phyloP scores from a whole-genome alignment of 495 filamentous ascomycete genomes.

The Penicillium silybi region DNA sequence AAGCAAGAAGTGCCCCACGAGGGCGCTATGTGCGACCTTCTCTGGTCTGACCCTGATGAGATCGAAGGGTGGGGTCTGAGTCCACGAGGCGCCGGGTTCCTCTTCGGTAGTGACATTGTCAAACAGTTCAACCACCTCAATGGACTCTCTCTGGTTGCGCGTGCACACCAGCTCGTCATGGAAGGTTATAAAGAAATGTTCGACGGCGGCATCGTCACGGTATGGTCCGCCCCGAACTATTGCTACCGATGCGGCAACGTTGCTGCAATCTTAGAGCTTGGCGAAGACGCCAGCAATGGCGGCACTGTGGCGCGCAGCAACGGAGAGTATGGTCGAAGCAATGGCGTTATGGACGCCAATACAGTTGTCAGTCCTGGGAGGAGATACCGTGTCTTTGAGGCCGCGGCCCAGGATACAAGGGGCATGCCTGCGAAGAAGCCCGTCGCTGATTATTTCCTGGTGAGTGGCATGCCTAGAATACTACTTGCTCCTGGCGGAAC shows the following conservation, averaged over 20 bases:
- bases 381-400: slow-evolving; percentile 93
- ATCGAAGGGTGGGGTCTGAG: slow-evolving; percentile 97
- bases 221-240: slow-evolving; percentile 97
- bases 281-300: slow-evolving; percentile 75
- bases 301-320: slow-evolving; percentile 75
- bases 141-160: slow-evolving; percentile 84
- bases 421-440: slow-evolving; percentile 99
- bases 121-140: slow-evolving; percentile 93
- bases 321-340: slow-evolving; percentile 65
- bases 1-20: slow-evolving; percentile 99
- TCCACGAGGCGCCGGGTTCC: slow-evolving; percentile 90
- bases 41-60: slow-evolving; percentile 98
- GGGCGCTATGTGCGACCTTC: slow-evolving; percentile 96
- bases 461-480: slow-evolving; percentile 17
- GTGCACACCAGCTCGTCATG: slow-evolving; percentile 98
- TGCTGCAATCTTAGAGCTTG: slow-evolving; percentile 88
- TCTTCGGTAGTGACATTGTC: slow-evolving; percentile 95
- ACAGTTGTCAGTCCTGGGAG: slow-evolving; percentile 71
- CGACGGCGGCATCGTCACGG: slow-evolving; percentile 88
- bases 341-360: slow-evolving; percentile 38
- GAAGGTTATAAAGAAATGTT: slow-evolving; percentile 99
- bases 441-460: slow-evolving; percentile 93
- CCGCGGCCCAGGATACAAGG: slow-evolving; percentile 90
- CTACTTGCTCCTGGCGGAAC: neutral
- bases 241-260: slow-evolving; percentile 98